Conservation (phyloP, 1,284 basidiomycete genomes). For the Ceraceosorus guamensis region DNA sequence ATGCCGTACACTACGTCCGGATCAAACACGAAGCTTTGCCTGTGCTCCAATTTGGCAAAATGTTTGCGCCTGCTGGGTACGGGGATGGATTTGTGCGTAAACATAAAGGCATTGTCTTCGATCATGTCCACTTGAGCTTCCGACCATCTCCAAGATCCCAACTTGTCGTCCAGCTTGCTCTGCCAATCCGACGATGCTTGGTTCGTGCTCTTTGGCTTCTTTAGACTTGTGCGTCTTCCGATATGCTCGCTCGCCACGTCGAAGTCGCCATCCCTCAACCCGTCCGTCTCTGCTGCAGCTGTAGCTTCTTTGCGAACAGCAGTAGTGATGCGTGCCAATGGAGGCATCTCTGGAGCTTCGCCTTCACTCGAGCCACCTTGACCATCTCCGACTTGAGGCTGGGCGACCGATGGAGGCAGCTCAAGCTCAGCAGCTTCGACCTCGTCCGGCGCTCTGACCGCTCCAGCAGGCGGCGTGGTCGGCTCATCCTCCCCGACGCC, state of each 20-base stretch:
- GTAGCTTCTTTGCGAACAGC: slow-evolving; percentile 31
- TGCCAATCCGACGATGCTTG: neutral
- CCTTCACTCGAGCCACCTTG: neutral
- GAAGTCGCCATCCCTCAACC: slow-evolving; percentile 36
- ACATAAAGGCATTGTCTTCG: slow-evolving; percentile 51
- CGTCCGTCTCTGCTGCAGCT: slow-evolving; percentile 33
- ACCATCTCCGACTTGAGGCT: no score
- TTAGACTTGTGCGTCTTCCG: slow-evolving; percentile 7
- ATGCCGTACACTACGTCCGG: slow-evolving; percentile 45
- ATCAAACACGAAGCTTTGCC: slow-evolving; percentile 44
- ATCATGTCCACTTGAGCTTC: slow-evolving; percentile 48
- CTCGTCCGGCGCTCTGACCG: neutral
- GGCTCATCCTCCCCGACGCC: neutral
- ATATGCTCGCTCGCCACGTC: slow-evolving; percentile 39
- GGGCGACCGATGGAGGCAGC: no score
- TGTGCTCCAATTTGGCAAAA: slow-evolving; percentile 43
- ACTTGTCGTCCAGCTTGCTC: slow-evolving; percentile 33
- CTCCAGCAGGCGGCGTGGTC: neutral
- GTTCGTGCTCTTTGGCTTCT: no score
- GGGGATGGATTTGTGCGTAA: slow-evolving; percentile 44
- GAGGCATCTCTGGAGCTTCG: slow-evolving; percentile 15
- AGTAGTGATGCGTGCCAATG: slow-evolving; percentile 26
- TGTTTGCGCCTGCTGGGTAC: slow-evolving; percentile 49
- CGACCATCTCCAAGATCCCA: slow-evolving; percentile 50
- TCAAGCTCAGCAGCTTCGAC: neutral